Evolutionary conservation across 352 stramenopile genomes (phyloP).

Genomic region (Phytophthora pistaciae): DNA sequence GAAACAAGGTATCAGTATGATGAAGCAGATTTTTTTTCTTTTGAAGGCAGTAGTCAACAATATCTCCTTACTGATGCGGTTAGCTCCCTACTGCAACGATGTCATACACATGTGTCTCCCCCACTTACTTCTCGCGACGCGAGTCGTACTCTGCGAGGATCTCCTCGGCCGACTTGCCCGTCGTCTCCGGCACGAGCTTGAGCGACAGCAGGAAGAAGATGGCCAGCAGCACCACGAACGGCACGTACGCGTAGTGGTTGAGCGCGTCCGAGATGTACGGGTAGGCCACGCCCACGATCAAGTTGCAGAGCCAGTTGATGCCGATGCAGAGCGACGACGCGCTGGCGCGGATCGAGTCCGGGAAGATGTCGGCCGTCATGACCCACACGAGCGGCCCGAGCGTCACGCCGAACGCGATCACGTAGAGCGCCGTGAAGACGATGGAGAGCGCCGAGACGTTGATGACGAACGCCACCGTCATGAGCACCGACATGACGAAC

Average conservation of each 20-base stretch:
- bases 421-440: conserved; percentile 12
- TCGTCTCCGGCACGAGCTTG: conserved; percentile 38
- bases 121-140: conserved; percentile 11
- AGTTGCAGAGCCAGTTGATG: conserved; percentile 48
- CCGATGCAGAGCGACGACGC: conserved; percentile 13
- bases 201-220: conserved; percentile 31
- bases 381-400: conserved; percentile 6
- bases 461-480: conserved; percentile 50
- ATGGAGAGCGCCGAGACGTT: conserved; percentile 11
- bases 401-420: conserved; percentile 8
- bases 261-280: conserved; percentile 52
- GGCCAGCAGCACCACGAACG: conserved; percentile 45
- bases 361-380: conserved; percentile 16
- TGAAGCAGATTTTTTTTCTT: no score
- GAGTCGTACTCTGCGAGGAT: conserved; percentile 39
- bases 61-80: neutral
- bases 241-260: conserved; percentile 41
- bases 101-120: neutral
- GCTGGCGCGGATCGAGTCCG: conserved; percentile 11
- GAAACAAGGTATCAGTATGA: no score
- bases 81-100: neutral
- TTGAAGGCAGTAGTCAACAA: neutral
- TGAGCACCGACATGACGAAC: conserved; percentile 46
- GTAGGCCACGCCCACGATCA: conserved; percentile 54
- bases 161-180: conserved; percentile 42